Conservation (phyloP, 164 flowering plant species). For the Platanus orientalis region DNA sequence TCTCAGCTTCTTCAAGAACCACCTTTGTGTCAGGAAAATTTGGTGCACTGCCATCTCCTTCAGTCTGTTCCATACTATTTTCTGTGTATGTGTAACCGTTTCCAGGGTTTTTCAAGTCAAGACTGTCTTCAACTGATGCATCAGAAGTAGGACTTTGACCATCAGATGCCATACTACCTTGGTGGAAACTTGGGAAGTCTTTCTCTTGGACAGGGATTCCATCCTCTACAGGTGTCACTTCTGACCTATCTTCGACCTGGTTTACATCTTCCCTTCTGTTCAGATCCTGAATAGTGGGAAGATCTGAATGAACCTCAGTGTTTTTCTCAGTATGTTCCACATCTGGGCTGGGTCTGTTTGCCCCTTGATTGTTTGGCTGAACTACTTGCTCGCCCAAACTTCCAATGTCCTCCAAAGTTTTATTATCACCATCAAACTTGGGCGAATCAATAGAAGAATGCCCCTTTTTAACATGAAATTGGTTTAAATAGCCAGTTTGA, state of each 20-base stretch:
- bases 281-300: conserved; percentile 19
- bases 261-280: conserved; percentile 16
- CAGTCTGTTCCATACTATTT: conserved; percentile 16
- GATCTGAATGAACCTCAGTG: conserved; percentile 20
- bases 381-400: conserved; percentile 13
- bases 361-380: conserved; percentile 19
- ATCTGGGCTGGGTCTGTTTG: conserved; percentile 12
- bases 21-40: conserved; percentile 14
- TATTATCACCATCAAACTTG: conserved; percentile 1
- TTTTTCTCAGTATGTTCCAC: conserved; percentile 24
- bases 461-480: conserved; percentile 25
- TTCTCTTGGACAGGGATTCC: conserved; percentile 18
- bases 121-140: conserved; percentile 28
- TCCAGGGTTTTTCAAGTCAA: conserved; percentile 13
- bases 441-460: conserved; percentile 10
- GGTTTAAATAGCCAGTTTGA: conserved; percentile 51
- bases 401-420: conserved; percentile 14
- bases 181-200: conserved; percentile 20
- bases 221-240: conserved; percentile 17
- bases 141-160: conserved; percentile 22
- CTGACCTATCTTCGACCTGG: conserved; percentile 14
- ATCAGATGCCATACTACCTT: conserved; percentile 17
- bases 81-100: conserved; percentile 13
- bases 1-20: conserved; percentile 20
- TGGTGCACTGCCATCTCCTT: conserved; percentile 21